Evolutionary conservation across 2,329 filamentous ascomycete species (phyloP), one percentile per base, ranked within the genome.

Genomic region (Pseudocercospora fuligena): DNA sequence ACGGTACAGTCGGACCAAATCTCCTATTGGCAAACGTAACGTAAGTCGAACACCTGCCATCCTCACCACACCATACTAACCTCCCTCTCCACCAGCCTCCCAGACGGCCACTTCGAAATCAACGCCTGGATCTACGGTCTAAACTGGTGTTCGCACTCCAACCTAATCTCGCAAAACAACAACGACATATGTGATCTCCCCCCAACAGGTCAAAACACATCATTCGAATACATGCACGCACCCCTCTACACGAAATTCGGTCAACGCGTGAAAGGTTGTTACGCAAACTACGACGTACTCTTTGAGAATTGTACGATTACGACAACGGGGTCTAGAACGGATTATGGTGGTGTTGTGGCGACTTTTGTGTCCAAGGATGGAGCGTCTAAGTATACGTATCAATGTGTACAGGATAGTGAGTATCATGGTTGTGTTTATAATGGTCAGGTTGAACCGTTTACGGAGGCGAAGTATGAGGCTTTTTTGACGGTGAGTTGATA

Each of bases 111-210:
- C 54, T 47, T 59, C 29, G 64, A 69, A 29, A 60, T 66, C 58
- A 53, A 61, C 36, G 64, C 57, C 47, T 69, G 67, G 64, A 53
- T 62, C 49, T 69, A 46, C 40, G 67, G 67, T 21, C 29, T 54
- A 14, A 64, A 66, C 67, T 69, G 64, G 61, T 66, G 64, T 58
- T 47, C 33, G 4, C 21, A 60, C 31, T 27, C 60, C 47, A 69
- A 69, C 64, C 61, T 58, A 12, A 61, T 69, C 21, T 36, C 58
- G 23, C n/a, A 31, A 19, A 25, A 40, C 57, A 51, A 47, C 1
- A 21, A 49, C 21, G 67, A 69, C 46, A 66, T 69, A 36, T 69
- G 67, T 59, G 29, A 33, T 25, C 6, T 25, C 2, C 56, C 56
- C 0, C 56, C 56, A 1, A 56, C 23, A 9, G 51, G 51, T 0